Conservation (phyloP, 345 rosid species). For the Erysimum cheiranthoides region DNA sequence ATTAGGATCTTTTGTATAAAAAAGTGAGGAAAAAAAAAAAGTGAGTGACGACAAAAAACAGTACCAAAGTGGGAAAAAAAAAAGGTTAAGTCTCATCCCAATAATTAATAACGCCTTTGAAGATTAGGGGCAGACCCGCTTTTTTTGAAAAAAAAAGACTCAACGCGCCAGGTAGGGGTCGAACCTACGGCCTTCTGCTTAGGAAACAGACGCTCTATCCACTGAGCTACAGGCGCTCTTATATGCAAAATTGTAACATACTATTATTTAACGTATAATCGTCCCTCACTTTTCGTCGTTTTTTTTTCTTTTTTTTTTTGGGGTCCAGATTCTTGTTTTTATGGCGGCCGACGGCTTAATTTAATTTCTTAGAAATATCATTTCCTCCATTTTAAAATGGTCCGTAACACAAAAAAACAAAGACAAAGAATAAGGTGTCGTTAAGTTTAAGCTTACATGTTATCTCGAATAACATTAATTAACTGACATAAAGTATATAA, state of each 20-base stretch:
- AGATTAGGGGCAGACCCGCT: neutral
- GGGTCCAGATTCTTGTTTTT: neutral
- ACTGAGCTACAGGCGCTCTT: conserved; percentile 90
- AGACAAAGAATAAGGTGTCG: neutral
- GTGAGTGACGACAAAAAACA: conserved; percentile 38
- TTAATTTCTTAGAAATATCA: neutral
- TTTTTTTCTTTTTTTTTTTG: too few relatives aligned
- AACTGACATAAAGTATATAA: neutral
- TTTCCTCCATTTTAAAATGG: neutral
- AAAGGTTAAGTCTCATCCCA: conserved; percentile 10
- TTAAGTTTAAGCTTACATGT: conserved; percentile 7
- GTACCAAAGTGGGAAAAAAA: conserved; percentile 23
- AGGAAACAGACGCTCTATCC: conserved; percentile 91
- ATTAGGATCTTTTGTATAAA: conserved; percentile 25
- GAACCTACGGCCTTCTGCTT: conserved; percentile 48
- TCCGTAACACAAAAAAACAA: neutral
- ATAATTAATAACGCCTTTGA: neutral
- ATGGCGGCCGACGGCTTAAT: neutral
- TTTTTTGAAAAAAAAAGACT: neutral
- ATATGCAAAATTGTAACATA: fast-evolving
- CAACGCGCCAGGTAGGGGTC: conserved; percentile 44
- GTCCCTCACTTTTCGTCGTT: neutral
- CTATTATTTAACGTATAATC: fast-evolving
- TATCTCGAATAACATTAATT: conserved; percentile 12
- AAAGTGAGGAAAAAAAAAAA: conserved; percentile 17